Evolutionary conservation across 1,139 yeast genomes (phyloP).

Genomic region (Nakaseomyces delphensis): DNA sequence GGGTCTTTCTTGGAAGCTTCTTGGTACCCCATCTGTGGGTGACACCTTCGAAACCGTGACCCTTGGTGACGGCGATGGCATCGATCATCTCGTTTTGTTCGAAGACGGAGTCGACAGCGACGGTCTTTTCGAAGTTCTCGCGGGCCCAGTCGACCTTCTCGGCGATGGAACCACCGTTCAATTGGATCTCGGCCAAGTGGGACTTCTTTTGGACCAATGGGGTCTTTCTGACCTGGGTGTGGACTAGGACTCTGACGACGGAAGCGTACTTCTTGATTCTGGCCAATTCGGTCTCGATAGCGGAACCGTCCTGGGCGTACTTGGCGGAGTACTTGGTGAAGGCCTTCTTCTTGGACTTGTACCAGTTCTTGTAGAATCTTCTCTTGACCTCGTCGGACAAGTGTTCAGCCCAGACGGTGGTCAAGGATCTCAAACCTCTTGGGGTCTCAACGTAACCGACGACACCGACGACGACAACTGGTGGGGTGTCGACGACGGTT

Average conservation of each 20-base stretch:
- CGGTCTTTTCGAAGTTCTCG: slow-evolving; percentile 99
- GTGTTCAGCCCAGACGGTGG: slow-evolving; percentile 99
- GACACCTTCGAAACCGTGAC: slow-evolving; percentile 99
- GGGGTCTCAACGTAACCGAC: slow-evolving; percentile 99
- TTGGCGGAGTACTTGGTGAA: slow-evolving; percentile 99
- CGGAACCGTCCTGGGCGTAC: slow-evolving; percentile 83
- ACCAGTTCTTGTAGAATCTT: slow-evolving; percentile 99
- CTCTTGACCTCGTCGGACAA: slow-evolving; percentile 98
- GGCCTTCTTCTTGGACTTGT: slow-evolving; percentile 99
- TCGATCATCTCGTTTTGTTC: slow-evolving; percentile 99
- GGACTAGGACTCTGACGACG: slow-evolving; percentile 97
- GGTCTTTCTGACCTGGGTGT: slow-evolving; percentile 99
- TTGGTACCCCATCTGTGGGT: slow-evolving; percentile 99
- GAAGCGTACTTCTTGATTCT: slow-evolving; percentile 98
- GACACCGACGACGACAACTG: slow-evolving; percentile 97
- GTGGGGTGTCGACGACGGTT: slow-evolving; percentile 98
- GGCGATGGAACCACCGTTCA: slow-evolving; percentile 97
- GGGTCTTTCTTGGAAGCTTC: slow-evolving; percentile 99
- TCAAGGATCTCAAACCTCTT: slow-evolving; percentile 98
- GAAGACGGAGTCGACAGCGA: slow-evolving; percentile 87
- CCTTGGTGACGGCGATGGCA: slow-evolving; percentile 98
- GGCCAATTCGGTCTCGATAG: slow-evolving; percentile 92
- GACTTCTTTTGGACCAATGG: slow-evolving; percentile 99
- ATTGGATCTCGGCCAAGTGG: slow-evolving; percentile 98
- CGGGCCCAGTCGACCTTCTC: slow-evolving; percentile 99